A percentile compares a stretch with the other conserved stretches of the same genome.
Evolutionary conservation across 305 asterid genomes (phyloP).

Genomic region (Coffea humblotiana): DNA sequence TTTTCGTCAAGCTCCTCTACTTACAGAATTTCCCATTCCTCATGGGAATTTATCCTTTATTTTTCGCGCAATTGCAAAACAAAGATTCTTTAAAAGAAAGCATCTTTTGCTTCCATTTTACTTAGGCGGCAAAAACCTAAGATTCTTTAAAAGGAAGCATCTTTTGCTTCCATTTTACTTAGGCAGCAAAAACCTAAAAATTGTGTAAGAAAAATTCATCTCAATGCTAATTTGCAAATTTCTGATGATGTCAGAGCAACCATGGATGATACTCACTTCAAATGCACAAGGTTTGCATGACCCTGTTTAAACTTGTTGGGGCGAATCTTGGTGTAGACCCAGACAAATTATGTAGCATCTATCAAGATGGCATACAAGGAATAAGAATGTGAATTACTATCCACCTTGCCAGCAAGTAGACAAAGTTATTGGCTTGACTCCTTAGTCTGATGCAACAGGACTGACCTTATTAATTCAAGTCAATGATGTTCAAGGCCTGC

Average conservation of each 20-base stretch:
- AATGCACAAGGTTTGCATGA: conserved; percentile 24
- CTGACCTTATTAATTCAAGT: conserved; percentile 34
- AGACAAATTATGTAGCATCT: conserved; percentile 17
- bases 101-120: too few species aligned
- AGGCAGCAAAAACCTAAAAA: too few species aligned
- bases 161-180: too few species aligned
- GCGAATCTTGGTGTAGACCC: conserved; percentile 28
- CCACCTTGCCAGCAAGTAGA: conserved; percentile 39
- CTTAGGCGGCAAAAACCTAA: too few species aligned
- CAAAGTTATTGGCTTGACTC: conserved; percentile 32
- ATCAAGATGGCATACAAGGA: conserved; percentile 32
- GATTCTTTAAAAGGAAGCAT: too few species aligned
- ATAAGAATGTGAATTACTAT: conserved; percentile 37
- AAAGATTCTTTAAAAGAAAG: too few species aligned
- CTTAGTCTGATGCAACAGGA: conserved; percentile 40
- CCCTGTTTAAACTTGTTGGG: conserved; percentile 22
- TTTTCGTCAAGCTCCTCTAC: too few species aligned
- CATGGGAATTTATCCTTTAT: too few species aligned
- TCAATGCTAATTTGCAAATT: too few species aligned
- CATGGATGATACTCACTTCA: conserved; percentile 31
- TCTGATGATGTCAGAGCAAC: conserved; percentile 12
- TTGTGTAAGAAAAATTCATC: too few species aligned
- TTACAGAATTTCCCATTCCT: too few species aligned
- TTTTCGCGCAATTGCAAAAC: too few species aligned
- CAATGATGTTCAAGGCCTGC: conserved; percentile 36